Evolutionary conservation across 768 basidiomycete genomes (phyloP).

Genomic region (Tricholoma sp.): DNA sequence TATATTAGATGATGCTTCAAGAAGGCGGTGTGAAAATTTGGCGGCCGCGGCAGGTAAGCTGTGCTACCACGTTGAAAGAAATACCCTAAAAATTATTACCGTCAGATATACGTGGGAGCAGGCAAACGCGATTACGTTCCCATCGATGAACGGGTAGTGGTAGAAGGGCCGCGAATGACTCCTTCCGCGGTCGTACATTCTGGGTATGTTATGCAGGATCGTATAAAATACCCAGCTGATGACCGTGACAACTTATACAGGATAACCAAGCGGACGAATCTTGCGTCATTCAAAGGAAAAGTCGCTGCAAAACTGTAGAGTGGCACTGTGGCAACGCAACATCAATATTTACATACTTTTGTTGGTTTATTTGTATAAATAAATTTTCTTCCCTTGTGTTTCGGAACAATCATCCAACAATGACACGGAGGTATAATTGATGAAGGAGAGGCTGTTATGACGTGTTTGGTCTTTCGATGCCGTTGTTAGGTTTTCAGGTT

Average conservation of each 20-base stretch:
- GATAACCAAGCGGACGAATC: constrained; percentile 62
- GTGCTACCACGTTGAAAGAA: constrained; percentile 3
- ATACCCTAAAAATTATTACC: not conserved
- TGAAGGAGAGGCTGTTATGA: not conserved
- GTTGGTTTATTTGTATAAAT: too few species aligned
- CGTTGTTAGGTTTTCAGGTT: not conserved
- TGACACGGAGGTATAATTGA: too few species aligned
- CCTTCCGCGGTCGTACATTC: constrained; percentile 67
- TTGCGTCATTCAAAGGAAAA: constrained; percentile 59
- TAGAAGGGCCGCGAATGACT: constrained; percentile 50
- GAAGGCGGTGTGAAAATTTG: constrained; percentile 91
- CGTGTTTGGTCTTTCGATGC: not conserved
- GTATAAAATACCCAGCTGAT: constrained; percentile 18
- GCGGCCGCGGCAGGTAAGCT: constrained; percentile 71
- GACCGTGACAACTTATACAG: constrained; percentile 41
- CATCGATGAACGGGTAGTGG: constrained; percentile 51
- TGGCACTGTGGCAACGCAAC: constrained; percentile 5
- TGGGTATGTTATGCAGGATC: constrained; percentile 51
- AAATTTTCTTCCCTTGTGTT: too few species aligned
- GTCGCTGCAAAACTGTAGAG: constrained; percentile 36
- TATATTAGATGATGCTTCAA: constrained; percentile 83
- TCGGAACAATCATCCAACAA: too few species aligned
- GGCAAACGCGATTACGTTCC: constrained; percentile 71
- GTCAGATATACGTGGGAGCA: constrained; percentile 74
- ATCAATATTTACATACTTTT: too few species aligned